Evolutionary conservation across 768 basidiomycete species (phyloP), one percentile per base, ranked within the genome.

Genomic region (Tricholoma furcatifolium): DNA sequence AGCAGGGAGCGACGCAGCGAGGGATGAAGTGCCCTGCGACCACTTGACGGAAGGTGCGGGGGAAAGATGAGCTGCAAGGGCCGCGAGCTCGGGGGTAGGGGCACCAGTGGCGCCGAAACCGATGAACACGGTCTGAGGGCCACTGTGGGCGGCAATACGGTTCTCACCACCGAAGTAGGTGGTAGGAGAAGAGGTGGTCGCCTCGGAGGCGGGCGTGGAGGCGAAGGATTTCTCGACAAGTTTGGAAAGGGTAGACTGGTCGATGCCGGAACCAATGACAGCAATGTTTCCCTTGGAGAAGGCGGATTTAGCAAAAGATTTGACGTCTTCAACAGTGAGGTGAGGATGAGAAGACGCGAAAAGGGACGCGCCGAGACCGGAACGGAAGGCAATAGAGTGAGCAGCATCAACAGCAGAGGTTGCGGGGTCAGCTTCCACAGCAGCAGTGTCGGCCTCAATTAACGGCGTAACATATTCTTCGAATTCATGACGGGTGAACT

Each of bases 341-440:
- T 78, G 71, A 54, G 73, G 73, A 65, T 90, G 84, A 14, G 82
- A 75, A n/a, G 86, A 75, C 17, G 93, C 88, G 71, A 91, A 93
- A 55, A 98, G 81, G 20, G 95, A 88, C 60, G 88, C 80, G 61
- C 96, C 96, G 62, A 98, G 93, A 14, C 96, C 96, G 39, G 77
- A 78, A 64, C 95, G 93, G 89, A 98, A 99, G 40, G 96, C 95
- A 53, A 95, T 76, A 40, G 81, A 70, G 68, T 98, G 96, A 4
- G 93, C 94, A 34, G 87, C 74, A 64, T 99, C 96, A 51, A 98
- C 57, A 38, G 94, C 94, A 61, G 78, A 76, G 1, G 81, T 79
- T 20, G 79, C 76, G 7, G 92, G 84, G 54, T 88, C 75, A 43
- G 75, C 68, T 41, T 73, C 66, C 12, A 85, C 89, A 20, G 81